These are phyloP conservation scores for Erodium maritimum DNA, from an alignment of 345 rosid genomes.

Conservation along the genomic window DNA sequence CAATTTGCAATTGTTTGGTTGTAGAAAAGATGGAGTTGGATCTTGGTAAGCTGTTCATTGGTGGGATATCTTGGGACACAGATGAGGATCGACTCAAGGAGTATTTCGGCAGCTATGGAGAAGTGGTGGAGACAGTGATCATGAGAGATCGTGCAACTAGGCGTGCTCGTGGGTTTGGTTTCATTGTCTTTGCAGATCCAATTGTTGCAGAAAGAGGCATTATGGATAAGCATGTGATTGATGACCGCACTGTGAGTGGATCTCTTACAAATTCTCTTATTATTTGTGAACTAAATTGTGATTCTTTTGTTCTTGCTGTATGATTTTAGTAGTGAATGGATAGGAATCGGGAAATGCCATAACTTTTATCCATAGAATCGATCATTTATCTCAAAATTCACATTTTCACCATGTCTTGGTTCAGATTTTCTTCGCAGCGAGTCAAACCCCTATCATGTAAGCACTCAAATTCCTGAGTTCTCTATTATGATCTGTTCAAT, in stretches of 20 bases:
- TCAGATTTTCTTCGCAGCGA: too few relatives aligned
- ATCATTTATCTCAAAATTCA: neutral
- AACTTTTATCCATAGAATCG: neutral
- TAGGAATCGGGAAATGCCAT: neutral
- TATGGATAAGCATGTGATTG: conserved; percentile 83
- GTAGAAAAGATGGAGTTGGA: conserved; percentile 84
- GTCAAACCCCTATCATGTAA: too few relatives aligned
- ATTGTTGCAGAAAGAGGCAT: conserved; percentile 82
- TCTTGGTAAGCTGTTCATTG: conserved; percentile 97
- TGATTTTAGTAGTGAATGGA: neutral
- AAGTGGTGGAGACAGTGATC: conserved; percentile 88
- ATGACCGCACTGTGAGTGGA: conserved; percentile 78
- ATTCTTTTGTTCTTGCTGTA: neutral
- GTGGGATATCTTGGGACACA: conserved; percentile 99
- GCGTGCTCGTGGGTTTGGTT: conserved; percentile 95
- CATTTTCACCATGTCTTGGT: neutral
- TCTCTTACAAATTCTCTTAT: conserved; percentile 7
- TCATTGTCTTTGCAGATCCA: conserved; percentile 83
- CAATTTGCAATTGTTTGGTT: conserved; percentile 26
- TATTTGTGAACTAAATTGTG: too few relatives aligned
- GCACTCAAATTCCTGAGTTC: too few relatives aligned
- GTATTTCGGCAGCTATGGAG: conserved; percentile 76
- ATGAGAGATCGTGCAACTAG: conserved; percentile 95
- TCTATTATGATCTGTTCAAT: too few relatives aligned
- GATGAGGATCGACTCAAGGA: conserved; percentile 83